Conservation (phyloP, 1,139 yeast species). For the Candida labiduridarum region DNA sequence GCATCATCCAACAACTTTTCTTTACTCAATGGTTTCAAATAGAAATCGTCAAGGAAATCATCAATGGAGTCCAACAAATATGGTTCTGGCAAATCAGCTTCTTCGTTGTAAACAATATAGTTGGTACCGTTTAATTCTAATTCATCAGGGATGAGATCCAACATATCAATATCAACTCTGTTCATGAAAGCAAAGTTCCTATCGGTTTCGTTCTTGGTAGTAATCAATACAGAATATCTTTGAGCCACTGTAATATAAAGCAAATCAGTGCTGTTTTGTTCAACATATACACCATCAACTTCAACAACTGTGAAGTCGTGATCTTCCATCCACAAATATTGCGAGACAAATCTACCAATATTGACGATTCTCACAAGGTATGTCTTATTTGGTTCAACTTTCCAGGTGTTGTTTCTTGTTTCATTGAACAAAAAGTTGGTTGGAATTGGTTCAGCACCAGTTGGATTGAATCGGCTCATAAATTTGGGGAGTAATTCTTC, state of each 20-base stretch:
- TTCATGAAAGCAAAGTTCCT: slow-evolving; percentile 66
- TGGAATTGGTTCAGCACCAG: slow-evolving; percentile 84
- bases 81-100: slow-evolving; percentile 26
- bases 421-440: slow-evolving; percentile 67
- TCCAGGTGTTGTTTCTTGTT: slow-evolving; percentile 57
- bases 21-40: slow-evolving; percentile 47
- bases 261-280: slow-evolving; percentile 58
- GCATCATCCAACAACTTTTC: slow-evolving; percentile 53
- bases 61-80: slow-evolving; percentile 26
- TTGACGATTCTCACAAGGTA: slow-evolving; percentile 66
- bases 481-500: slow-evolving; percentile 48
- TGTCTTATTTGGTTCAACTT: slow-evolving; percentile 61
- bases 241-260: slow-evolving; percentile 72
- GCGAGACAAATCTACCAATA: slow-evolving; percentile 73
- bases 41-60: slow-evolving; percentile 57
- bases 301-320: slow-evolving; percentile 70
- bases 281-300: slow-evolving; percentile 69
- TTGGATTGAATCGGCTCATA: slow-evolving; percentile 68
- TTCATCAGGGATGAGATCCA: slow-evolving; percentile 61
- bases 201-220: slow-evolving; percentile 48
- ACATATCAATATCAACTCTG: slow-evolving; percentile 63
- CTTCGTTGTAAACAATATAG: slow-evolving; percentile 51
- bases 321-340: slow-evolving; percentile 66
- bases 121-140: slow-evolving; percentile 57
- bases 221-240: slow-evolving; percentile 63